phyloP scores from a whole-genome alignment of 192 early-diverging fungal species.

The Backusella psychrophila region DNA sequence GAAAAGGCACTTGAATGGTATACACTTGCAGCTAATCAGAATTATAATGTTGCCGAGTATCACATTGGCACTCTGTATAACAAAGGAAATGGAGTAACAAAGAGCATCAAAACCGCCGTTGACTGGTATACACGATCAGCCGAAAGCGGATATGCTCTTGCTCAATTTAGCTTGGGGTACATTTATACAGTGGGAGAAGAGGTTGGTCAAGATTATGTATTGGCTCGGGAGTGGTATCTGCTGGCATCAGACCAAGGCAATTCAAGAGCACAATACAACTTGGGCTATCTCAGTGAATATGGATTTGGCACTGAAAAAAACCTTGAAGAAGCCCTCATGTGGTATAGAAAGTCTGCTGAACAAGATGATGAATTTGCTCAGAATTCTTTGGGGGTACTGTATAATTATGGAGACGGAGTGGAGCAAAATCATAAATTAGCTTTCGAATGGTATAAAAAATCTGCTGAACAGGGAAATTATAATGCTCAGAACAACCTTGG shows the following conservation, averaged over 20 bases:
- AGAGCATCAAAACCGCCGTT: background rate
- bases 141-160: slow-evolving; percentile 16
- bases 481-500: slow-evolving; percentile 45
- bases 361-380: slow-evolving; percentile 61
- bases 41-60: background rate
- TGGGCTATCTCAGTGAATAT: slow-evolving; percentile 86
- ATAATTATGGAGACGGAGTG: slow-evolving; percentile 66
- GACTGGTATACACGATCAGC: slow-evolving; percentile 25
- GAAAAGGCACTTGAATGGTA: slow-evolving; percentile 33
- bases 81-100: slow-evolving; percentile 10
- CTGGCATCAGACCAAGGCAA: slow-evolving; percentile 59
- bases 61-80: background rate
- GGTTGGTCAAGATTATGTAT: slow-evolving; percentile 54
- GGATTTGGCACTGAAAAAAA: slow-evolving; percentile 79
- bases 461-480: slow-evolving; percentile 62
- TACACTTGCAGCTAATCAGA: slow-evolving; percentile 16
- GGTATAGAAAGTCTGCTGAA: slow-evolving; percentile 71
- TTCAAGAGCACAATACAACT: slow-evolving; percentile 68
- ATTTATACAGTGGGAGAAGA: slow-evolving; percentile 40
- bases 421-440: slow-evolving; percentile 55
- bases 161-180: slow-evolving; percentile 26
- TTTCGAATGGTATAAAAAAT: slow-evolving; percentile 63
- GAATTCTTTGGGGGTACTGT: slow-evolving; percentile 82
- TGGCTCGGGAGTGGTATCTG: slow-evolving; percentile 69
- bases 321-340: slow-evolving; percentile 61